Base-by-base conservation (phyloP, 768 basidiomycete genomes). In the Rossbeevera mucosa region DNA sequence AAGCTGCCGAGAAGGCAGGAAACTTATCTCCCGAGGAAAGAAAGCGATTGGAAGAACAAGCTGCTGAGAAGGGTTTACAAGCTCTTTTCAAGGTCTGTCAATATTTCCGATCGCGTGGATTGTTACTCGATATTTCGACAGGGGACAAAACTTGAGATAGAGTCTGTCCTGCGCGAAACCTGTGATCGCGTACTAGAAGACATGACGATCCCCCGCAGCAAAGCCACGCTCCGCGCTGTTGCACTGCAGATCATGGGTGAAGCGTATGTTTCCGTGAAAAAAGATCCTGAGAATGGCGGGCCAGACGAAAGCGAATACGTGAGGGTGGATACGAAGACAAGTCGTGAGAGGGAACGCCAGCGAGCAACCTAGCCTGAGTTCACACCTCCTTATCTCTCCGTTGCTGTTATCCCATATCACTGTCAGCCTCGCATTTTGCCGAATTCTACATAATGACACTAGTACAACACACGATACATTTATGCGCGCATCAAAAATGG, bases 71-170 rank as follows among this genome's bases (percentile, higher is more conserved):
- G 68, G 93, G 91, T 12, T 68, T 94, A 1, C 89, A 92, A 60
- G 91, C 92, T 1, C 71, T 94, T 26, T 94, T 94, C 80, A 94
- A 94, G 77, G 90, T 86, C 46, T 43, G 63, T 47, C 21, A n/a
- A 22, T 44, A 16, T 31, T 6, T 43, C 21, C 22, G 9, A 25
- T 45, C 11, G 14, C 7, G 16, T 12, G 2, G 21, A 2, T 9
- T 18, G 11, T 45, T 11, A 12, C 22, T 43, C 21, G 30, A 43
- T 7, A 0, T 1, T 18, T 22, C 11, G 11, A 36, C 60, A 92
- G 89, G 92, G 92, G 5, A 83, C 92, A 16, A 94, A 94, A 67
- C 83, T 95, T 24, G 92, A 95, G 66, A 80, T 94, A 49, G 91
- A 95, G 64, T 91, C 90, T 5, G 82, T 95, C 36, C 71, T 95